Evolutionary conservation across 257 asterid species (phyloP).

Genomic region (Knoxia roxburghii): DNA sequence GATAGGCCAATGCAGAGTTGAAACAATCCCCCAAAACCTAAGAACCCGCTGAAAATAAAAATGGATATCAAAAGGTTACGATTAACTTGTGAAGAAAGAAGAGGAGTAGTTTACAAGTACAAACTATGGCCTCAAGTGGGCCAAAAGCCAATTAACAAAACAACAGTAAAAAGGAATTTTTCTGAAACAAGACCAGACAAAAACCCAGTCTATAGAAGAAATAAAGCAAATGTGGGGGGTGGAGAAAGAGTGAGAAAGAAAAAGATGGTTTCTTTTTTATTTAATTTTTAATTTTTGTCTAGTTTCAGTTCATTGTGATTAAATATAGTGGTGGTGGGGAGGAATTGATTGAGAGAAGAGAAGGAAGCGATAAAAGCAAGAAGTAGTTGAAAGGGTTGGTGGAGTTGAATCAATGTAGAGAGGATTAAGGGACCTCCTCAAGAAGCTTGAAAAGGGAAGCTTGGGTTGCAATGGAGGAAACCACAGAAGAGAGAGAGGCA

Average conservation of each 20-base stretch:
- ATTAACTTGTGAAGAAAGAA: slow-evolving; percentile 28
- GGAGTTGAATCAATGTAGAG: slow-evolving; percentile 44
- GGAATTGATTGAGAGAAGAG: slow-evolving; percentile 21
- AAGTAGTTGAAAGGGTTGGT: slow-evolving; percentile 45
- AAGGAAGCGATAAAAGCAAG: slow-evolving; percentile 19
- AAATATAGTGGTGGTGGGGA: slow-evolving; percentile 20
- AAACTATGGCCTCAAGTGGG: slow-evolving; percentile 51
- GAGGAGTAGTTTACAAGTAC: slow-evolving; percentile 41
- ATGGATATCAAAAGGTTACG: slow-evolving; percentile 25
- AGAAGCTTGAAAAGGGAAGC: slow-evolving; percentile 49
- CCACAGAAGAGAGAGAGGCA: slow-evolving; percentile 23
- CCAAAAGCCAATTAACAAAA: slow-evolving; percentile 36
- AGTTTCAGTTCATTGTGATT: not conserved
- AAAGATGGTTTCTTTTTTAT: not conserved
- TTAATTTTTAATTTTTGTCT: not conserved
- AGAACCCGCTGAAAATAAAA: slow-evolving; percentile 26
- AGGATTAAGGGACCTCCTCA: slow-evolving; percentile 30
- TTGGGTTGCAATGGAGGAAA: slow-evolving; percentile 83
- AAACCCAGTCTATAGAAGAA: slow-evolving; percentile 40
- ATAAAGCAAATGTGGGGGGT: slow-evolving; percentile 16
- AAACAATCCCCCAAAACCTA: slow-evolving; percentile 16
- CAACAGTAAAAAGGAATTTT: slow-evolving; percentile 22
- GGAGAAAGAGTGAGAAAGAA: slow-evolving; percentile 1
- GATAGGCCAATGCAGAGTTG: slow-evolving; percentile 51
- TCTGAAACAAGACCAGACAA: slow-evolving; percentile 47